Evolutionary conservation across 2,329 filamentous ascomycete species (phyloP), one percentile per base, ranked within the genome.

Genomic region (Tolypocladium sp.): DNA sequence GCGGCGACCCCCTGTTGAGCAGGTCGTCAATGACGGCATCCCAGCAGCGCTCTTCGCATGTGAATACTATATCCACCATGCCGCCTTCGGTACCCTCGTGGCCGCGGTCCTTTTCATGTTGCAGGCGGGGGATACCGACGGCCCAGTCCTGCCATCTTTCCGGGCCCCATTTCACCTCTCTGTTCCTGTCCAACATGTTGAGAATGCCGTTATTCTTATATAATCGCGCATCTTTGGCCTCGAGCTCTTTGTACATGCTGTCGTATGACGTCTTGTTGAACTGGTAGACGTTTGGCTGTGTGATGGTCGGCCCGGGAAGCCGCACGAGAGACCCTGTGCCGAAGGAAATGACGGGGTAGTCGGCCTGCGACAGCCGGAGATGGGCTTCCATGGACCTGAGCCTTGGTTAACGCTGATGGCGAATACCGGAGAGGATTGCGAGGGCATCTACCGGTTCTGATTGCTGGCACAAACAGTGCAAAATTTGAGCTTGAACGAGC

Each of bases 401-500:
- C n/a, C 35, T 27, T 22, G 38, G 63, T 59, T 63, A 58, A 58
- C n/a, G 15, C 20, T n/a, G n/a, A 30, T 51, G 12, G 30, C 17
- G 7, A 37, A 27, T 7, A 44, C 13, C 13, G 13, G 13, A 8
- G 35, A 42, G 33, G 13, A 17, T 41, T 40, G 41, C 27, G 8
- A n/a, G 42, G 58, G 25, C 55, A 68, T 81, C 63, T 80, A 96
- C 85, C 94, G 87, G 71, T 99, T 99, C 74, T 99, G 92, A 69
- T 99, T 99, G 69, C 92, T 96, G 9, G 94, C 94, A 76, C 94
- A 99, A n/a, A 99, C 93, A 3, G 94, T 97, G 79, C 92, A 97
- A 76, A 97, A 97, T 71, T 90, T 95, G 62, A 99, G 83, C 76
- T 94, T 96, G 81, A 87, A 96, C 57, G 81, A 84, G n/a, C 77